Evolutionary conservation across 2,329 filamentous ascomycete species (phyloP).

Genomic region (Claviceps quebecensis): DNA sequence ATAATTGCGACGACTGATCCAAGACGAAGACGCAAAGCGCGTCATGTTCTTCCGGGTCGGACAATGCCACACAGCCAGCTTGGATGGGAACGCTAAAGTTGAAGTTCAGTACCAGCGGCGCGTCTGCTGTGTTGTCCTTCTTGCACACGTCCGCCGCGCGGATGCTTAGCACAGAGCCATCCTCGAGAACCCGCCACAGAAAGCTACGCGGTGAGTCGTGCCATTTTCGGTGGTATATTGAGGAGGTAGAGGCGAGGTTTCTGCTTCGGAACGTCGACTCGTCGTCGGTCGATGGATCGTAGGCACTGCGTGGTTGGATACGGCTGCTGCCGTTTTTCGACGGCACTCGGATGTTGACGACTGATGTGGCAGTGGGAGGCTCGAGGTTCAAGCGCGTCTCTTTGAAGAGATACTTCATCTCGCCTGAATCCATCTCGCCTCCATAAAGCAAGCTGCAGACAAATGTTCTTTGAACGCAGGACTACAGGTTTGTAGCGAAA

Average conservation of each 20-base stretch:
- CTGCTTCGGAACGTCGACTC: slow-evolving; percentile 59
- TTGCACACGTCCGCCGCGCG: slow-evolving; percentile 70
- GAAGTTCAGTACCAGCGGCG: slow-evolving; percentile 63
- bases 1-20: slow-evolving; percentile 65
- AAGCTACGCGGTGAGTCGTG: slow-evolving; percentile 70
- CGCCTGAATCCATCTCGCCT: slow-evolving; percentile 51
- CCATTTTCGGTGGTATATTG: slow-evolving; percentile 70
- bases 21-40: slow-evolving; percentile 66
- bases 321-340: slow-evolving; percentile 33
- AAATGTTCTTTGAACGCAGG: not conserved
- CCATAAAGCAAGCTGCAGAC: slow-evolving; percentile 32
- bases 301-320: slow-evolving; percentile 24
- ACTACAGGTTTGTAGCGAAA: not conserved
- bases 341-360: slow-evolving; percentile 57
- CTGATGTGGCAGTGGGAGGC: slow-evolving; percentile 51
- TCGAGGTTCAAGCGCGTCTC: slow-evolving; percentile 78
- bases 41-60: slow-evolving; percentile 67
- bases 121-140: slow-evolving; percentile 49
- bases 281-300: slow-evolving; percentile 39
- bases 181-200: slow-evolving; percentile 78
- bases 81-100: slow-evolving; percentile 62
- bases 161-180: slow-evolving; percentile 67
- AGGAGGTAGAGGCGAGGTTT: slow-evolving; percentile 63
- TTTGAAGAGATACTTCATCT: slow-evolving; percentile 60
- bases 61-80: slow-evolving; percentile 65